A percentile compares a stretch with the other conserved stretches of the same genome.
These are phyloP conservation scores for Garcia nutans DNA, from an alignment of 345 rosid species.

Conservation along the genomic window DNA sequence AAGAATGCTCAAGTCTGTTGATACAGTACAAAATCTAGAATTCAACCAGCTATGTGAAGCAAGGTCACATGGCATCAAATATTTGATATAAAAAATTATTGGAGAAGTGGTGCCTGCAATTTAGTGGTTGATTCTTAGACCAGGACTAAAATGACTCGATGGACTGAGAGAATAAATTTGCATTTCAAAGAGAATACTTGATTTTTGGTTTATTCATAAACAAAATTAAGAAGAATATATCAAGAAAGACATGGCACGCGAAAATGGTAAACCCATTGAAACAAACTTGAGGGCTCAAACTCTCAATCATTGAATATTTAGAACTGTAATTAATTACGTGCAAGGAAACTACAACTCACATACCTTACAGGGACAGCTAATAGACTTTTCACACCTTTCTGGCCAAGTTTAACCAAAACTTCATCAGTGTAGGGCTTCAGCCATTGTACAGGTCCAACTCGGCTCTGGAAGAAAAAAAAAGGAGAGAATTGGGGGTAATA, in stretches of 20 bases:
- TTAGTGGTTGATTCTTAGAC: neutral
- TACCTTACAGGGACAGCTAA: constrained; percentile 94
- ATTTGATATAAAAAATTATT: too few relatives aligned
- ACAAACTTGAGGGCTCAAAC: neutral
- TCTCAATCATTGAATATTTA: neutral
- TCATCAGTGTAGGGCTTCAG: constrained; percentile 94
- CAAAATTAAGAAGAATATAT: neutral
- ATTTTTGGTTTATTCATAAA: neutral
- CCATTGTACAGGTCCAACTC: constrained; percentile 98
- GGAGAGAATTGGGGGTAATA: constrained; percentile 1
- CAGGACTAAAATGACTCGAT: neutral
- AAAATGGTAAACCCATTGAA: neutral
- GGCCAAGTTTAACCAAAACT: constrained; percentile 90
- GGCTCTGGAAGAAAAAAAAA: constrained; percentile 49
- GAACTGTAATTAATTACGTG: neutral
- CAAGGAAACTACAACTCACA: neutral
- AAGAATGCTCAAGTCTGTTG: neutral
- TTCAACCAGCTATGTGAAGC: neutral
- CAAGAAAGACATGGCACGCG: neutral
- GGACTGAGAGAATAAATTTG: neutral
- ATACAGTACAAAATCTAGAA: neutral
- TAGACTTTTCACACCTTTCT: constrained; percentile 88
- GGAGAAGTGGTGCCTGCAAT: neutral
- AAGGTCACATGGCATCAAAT: too few relatives aligned
- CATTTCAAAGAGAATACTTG: neutral